Evolutionary conservation across 2,329 filamentous ascomycete species (phyloP).

Genomic region (Penicillium sp.): DNA sequence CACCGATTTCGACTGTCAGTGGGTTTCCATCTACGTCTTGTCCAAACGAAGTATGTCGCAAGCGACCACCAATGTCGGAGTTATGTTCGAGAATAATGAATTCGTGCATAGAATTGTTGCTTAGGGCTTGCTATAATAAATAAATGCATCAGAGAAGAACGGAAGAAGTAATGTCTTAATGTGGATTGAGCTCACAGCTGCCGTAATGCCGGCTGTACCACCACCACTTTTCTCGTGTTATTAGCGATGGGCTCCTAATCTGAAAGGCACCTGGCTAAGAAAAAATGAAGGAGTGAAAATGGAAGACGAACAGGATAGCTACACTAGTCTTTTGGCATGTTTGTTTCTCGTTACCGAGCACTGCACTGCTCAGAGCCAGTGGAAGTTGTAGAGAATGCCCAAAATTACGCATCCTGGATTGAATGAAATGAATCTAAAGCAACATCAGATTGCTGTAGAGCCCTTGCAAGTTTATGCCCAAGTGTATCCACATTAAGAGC

Average conservation of each 20-base stretch:
- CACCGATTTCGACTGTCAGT: slow-evolving; percentile 61
- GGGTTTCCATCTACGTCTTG: slow-evolving; percentile 48
- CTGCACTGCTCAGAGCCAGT: not conserved
- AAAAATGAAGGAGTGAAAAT: not conserved
- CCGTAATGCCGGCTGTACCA: slow-evolving; percentile 61
- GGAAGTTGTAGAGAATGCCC: not conserved
- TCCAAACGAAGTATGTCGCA: slow-evolving; percentile 57
- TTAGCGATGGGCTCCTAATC: not conserved
- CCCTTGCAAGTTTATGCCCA: too few relatives aligned
- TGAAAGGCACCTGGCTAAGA: not conserved
- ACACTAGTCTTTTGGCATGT: slow-evolving; percentile 30
- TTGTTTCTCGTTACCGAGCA: slow-evolving; percentile 16
- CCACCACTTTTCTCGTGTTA: slow-evolving; percentile 42
- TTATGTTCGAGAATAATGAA: slow-evolving; percentile 65
- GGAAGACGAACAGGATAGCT: slow-evolving; percentile 27
- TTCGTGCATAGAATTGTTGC: slow-evolving; percentile 58
- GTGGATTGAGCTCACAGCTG: slow-evolving; percentile 44
- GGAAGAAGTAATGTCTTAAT: not conserved
- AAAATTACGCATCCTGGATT: not conserved
- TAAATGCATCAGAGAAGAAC: slow-evolving; percentile 4
- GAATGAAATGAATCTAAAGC: not conserved
- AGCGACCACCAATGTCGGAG: slow-evolving; percentile 59
- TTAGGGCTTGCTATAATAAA: slow-evolving; percentile 50
- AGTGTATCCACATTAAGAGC: too few relatives aligned
- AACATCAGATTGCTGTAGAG: too few relatives aligned